These are phyloP conservation scores for Trapa incisa DNA, from an alignment of 345 rosid species.

Conservation along the genomic window DNA sequence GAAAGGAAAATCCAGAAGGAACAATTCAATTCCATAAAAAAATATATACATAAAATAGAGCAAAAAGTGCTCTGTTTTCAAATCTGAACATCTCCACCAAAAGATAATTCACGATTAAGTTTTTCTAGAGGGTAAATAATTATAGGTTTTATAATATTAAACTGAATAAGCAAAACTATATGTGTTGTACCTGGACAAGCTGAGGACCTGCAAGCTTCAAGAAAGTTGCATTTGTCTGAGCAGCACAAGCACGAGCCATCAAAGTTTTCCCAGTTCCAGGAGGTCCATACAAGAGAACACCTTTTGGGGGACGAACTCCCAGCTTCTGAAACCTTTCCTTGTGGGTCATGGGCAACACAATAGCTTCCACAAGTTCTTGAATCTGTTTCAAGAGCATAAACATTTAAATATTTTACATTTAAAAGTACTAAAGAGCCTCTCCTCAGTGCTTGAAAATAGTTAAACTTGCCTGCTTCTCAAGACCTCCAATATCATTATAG, in stretches of 20 bases:
- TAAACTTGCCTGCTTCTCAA: constrained; percentile 78
- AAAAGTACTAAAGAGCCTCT: constrained; percentile 1
- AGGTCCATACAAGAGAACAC: constrained; percentile 94
- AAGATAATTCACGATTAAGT: not conserved
- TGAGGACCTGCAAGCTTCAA: constrained; percentile 97
- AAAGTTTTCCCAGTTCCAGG: constrained; percentile 99
- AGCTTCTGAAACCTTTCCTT: constrained; percentile 83
- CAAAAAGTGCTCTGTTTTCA: not conserved
- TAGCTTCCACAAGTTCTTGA: constrained; percentile 98
- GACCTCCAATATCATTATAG: constrained; percentile 95
- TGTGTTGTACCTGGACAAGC: constrained; percentile 63
- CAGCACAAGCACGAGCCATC: constrained; percentile 99
- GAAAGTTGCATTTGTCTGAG: constrained; percentile 97
- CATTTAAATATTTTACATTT: not conserved
- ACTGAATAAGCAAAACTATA: not conserved
- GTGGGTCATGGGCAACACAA: constrained; percentile 98
- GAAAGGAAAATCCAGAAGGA: not conserved
- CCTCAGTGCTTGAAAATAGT: not conserved
- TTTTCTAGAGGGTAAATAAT: not conserved
- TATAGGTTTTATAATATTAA: not conserved
- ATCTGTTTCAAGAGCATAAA: constrained; percentile 37
- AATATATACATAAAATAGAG: not conserved
- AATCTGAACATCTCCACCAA: not conserved
- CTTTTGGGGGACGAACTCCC: constrained; percentile 97
- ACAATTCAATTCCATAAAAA: not conserved